Conservation (phyloP, 495 filamentous ascomycete species). For the Penicillium coprophilum region DNA sequence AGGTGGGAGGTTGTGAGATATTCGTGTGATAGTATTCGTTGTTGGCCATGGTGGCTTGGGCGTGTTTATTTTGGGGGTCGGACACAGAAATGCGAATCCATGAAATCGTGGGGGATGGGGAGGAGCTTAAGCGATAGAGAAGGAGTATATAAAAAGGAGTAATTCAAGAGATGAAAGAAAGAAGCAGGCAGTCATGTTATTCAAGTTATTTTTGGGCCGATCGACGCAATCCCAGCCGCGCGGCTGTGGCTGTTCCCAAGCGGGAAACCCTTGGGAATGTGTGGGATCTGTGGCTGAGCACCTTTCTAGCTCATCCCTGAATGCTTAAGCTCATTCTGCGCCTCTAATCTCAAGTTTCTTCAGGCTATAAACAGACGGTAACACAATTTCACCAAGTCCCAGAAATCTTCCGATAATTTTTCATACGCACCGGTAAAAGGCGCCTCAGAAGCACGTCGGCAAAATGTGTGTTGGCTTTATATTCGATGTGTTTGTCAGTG, state of each 20-base stretch:
- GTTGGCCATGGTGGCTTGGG: conserved; percentile 64
- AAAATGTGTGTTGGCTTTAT: too few relatives aligned
- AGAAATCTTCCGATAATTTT: too few relatives aligned
- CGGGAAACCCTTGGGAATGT: too few relatives aligned
- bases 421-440: too few relatives aligned
- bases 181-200: conserved; percentile 28
- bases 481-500: too few relatives aligned
- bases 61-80: conserved; percentile 5
- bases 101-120: conserved; percentile 3
- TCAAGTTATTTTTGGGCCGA: conserved; percentile 32
- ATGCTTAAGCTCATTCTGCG: too few relatives aligned
- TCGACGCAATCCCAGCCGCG: conserved; percentile 29
- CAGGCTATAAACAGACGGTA: too few relatives aligned
- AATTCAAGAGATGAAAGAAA: conserved; percentile 12
- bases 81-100: conserved; percentile 1
- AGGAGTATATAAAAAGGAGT: conserved; percentile 1
- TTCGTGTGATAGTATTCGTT: conserved; percentile 74
- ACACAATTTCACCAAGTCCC: too few relatives aligned
- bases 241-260: conserved; percentile 10
- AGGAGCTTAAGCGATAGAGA: neutral
- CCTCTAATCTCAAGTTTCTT: too few relatives aligned
- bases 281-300: too few relatives aligned
- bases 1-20: conserved; percentile 43
- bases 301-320: too few relatives aligned
- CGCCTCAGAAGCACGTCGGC: too few relatives aligned